These are phyloP conservation scores for Tuctoria greenei DNA, from an alignment of 176 grass and related monocot genomes.

Conservation along the genomic window DNA sequence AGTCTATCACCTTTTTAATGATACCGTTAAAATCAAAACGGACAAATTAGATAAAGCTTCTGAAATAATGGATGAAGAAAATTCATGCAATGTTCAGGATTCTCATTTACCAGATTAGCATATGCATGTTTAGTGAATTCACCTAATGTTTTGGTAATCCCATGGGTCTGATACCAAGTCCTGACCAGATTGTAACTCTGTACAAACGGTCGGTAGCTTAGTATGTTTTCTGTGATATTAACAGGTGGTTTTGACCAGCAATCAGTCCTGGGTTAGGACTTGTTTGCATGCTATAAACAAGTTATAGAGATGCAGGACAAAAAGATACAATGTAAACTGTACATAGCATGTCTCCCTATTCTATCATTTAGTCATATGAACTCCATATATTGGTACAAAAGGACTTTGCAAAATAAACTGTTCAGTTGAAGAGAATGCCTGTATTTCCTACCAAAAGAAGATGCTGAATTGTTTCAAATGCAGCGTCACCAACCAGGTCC, in stretches of 20 bases:
- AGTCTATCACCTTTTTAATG: neutral
- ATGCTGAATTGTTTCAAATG: slow-evolving; percentile 89
- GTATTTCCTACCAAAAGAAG: slow-evolving; percentile 68
- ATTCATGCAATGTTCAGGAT: neutral
- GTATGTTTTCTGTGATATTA: slow-evolving; percentile 6
- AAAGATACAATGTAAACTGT: slow-evolving; percentile 3
- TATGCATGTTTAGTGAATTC: neutral
- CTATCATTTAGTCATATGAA: slow-evolving; percentile 3
- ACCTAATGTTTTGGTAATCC: neutral
- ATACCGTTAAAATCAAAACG: neutral
- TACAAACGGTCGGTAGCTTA: neutral
- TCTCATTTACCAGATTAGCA: neutral
- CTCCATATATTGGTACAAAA: neutral
- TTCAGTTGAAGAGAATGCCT: neutral
- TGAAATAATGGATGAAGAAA: slow-evolving; percentile 2
- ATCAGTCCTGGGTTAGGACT: neutral
- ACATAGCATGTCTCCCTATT: neutral
- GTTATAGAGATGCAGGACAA: slow-evolving; percentile 22
- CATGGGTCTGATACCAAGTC: neutral
- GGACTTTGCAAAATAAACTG: slow-evolving; percentile 34
- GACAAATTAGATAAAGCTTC: slow-evolving; percentile 11
- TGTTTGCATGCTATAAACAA: slow-evolving; percentile 37
- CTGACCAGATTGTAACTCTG: neutral
- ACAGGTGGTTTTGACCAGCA: neutral
- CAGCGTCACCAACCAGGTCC: slow-evolving; percentile 81